Base-by-base conservation (phyloP, 2,329 filamentous ascomycete genomes). In the Fusarium metavorans region DNA sequence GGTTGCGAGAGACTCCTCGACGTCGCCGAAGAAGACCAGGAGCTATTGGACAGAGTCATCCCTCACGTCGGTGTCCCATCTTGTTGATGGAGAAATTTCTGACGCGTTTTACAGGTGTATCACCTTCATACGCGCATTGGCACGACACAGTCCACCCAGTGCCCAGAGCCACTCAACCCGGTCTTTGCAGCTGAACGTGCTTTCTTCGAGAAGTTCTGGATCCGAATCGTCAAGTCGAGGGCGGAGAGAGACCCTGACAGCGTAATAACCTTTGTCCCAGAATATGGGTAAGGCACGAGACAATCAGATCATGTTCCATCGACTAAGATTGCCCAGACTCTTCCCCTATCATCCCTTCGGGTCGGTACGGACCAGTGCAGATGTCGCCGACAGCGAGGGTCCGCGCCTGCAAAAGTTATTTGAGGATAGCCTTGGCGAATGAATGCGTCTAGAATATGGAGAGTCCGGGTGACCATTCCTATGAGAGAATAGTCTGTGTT, bases 91-190 rank as follows among this genome's bases (percentile, higher is more conserved):
- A n/a, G 8, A 39, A 41, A 30, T 9, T 4, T 27, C 23, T 50
- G 13, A 43, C 27, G 11, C 14, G 5, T n/a, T 27, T 11, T 20
- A 7, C 14, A 83, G 81, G 81, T 82, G 14, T 69, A 77, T 32
- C 81, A 83, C 50, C 81, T 83, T 25, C 82, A 83, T 60, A 74
- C 81, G 2, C 76, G 82, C 30, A 82, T 82, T 20, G 80, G 82
- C 18, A 83, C 81, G 11, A 82, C 81, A 3, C 81, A 83, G 34
- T 78, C 81, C 1, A 83, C 82, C 0, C 82, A 83, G 54, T 83
- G 81, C 30, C 80, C 81, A 1, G 81, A 83, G 5, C 82, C 82
- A 3, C 74, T 78, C 2, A 76, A 82, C 35, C 76, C 78, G 0
- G 66, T 73, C 23, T 83, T 81, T 34, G 67, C 71, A 6, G 59